Evolutionary conservation across 1,284 basidiomycete genomes (phyloP).

Genomic region (Wolfiporia cocos): DNA sequence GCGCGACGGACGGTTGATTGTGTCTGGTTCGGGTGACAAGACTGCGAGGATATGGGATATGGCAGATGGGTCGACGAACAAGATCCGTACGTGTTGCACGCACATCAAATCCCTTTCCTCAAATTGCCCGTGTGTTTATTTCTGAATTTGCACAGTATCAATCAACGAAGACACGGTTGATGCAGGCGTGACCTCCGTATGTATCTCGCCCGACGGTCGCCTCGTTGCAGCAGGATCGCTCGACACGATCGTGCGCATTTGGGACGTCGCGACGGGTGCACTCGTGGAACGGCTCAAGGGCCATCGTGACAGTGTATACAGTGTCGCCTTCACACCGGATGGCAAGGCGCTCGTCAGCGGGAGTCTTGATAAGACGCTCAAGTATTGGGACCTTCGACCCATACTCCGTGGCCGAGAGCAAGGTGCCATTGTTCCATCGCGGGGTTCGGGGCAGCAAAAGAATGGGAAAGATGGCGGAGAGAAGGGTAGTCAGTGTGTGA

Average conservation of each 20-base stretch:
- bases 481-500: slow-evolving; percentile 44
- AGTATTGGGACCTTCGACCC: slow-evolving; percentile 61
- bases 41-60: slow-evolving; percentile 84
- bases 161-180: slow-evolving; percentile 42
- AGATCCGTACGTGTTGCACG: slow-evolving; percentile 20
- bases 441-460: slow-evolving; percentile 13
- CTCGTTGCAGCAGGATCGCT: slow-evolving; percentile 68
- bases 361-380: slow-evolving; percentile 69
- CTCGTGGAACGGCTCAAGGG: slow-evolving; percentile 67
- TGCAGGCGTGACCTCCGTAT: slow-evolving; percentile 62
- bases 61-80: slow-evolving; percentile 46
- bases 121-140: background rate
- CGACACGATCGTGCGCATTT: slow-evolving; percentile 72
- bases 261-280: slow-evolving; percentile 63
- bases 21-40: slow-evolving; percentile 81
- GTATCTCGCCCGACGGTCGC: slow-evolving; percentile 63
- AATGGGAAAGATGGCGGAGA: slow-evolving; percentile 28
- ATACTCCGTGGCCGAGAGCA: slow-evolving; percentile 15
- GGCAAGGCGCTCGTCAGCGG: slow-evolving; percentile 65
- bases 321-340: slow-evolving; percentile 72
- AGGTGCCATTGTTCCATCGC: slow-evolving; percentile 12
- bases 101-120: background rate
- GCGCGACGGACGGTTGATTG: slow-evolving; percentile 69
- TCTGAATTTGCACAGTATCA: slow-evolving; percentile 17
- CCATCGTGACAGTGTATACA: slow-evolving; percentile 75